A percentile compares a stretch with the other conserved stretches of the same genome.
These are phyloP conservation scores for Quercus tomentella DNA, from an alignment of 331 rosid species.

Conservation along the genomic window DNA sequence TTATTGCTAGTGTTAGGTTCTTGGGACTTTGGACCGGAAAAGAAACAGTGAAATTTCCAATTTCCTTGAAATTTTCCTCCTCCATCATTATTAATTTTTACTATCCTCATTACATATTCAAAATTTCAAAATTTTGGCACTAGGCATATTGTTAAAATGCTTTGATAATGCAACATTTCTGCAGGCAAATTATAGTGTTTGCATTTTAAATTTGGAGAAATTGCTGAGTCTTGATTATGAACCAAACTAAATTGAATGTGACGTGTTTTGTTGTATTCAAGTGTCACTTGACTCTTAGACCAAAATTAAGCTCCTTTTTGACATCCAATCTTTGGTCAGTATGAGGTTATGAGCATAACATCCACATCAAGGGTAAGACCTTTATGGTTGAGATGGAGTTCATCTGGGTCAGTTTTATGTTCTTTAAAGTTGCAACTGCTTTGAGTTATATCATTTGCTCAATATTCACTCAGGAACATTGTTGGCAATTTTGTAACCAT, in stretches of 20 bases:
- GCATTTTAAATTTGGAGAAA: not conserved
- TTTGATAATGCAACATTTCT: not conserved
- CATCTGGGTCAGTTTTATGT: not conserved
- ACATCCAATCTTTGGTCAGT: not conserved
- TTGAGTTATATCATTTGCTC: not conserved
- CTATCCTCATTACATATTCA: not conserved
- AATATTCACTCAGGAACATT: not conserved
- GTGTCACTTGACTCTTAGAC: not conserved
- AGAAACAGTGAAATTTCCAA: not conserved
- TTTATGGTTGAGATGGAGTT: not conserved
- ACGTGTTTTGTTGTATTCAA: not conserved
- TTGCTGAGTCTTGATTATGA: not conserved
- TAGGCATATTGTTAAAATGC: not conserved
- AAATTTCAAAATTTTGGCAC: not conserved
- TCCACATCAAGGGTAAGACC: not conserved
- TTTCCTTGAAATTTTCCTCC: not conserved
- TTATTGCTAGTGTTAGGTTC: not conserved
- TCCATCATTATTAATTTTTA: not conserved
- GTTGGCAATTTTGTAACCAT: not conserved
- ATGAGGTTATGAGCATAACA: not conserved
- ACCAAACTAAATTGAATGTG: not conserved
- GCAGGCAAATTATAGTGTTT: not conserved
- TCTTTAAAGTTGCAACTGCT: not conserved
- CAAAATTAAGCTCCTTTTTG: not conserved
- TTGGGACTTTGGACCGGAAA: not conserved